Conservation (phyloP, 2,329 filamentous ascomycete species). For the Aspergillus hiratsukae region DNA sequence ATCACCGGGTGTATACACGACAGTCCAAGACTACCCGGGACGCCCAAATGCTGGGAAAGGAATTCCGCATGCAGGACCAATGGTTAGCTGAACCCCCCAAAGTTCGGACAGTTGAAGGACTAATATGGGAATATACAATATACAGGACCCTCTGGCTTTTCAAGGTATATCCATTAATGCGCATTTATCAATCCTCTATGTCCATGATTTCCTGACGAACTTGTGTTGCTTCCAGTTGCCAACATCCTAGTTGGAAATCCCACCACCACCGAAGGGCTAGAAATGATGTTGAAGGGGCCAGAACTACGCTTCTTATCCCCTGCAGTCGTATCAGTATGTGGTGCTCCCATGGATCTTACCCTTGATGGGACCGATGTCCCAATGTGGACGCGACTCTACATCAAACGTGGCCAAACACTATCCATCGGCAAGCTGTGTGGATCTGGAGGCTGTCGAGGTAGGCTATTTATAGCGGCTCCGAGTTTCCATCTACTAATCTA, state of each 20-base stretch:
- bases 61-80: conserved; percentile 56
- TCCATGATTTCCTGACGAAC: too few relatives aligned
- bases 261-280: conserved; percentile 49
- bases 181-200: too few relatives aligned
- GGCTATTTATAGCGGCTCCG: too few relatives aligned
- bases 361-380: conserved; percentile 48
- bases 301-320: conserved; percentile 53
- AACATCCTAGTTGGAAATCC: conserved; percentile 58
- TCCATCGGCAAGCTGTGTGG: conserved; percentile 52
- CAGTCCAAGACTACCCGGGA: conserved; percentile 57
- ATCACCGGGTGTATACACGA: conserved; percentile 53
- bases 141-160: conserved; percentile 56
- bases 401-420: conserved; percentile 49
- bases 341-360: conserved; percentile 49
- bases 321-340: conserved; percentile 55
- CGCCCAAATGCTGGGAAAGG: conserved; percentile 54
- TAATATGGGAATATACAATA: too few relatives aligned
- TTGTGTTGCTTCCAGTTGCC: too few relatives aligned
- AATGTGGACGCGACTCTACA: conserved; percentile 53
- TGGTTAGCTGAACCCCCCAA: too few relatives aligned
- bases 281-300: conserved; percentile 59
- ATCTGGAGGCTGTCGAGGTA: too few relatives aligned
- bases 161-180: too few relatives aligned
- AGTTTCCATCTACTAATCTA: too few relatives aligned
- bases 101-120: too few relatives aligned